Base-by-base conservation (phyloP, 805 yeast genomes). In the Ogataea pignaliae region DNA sequence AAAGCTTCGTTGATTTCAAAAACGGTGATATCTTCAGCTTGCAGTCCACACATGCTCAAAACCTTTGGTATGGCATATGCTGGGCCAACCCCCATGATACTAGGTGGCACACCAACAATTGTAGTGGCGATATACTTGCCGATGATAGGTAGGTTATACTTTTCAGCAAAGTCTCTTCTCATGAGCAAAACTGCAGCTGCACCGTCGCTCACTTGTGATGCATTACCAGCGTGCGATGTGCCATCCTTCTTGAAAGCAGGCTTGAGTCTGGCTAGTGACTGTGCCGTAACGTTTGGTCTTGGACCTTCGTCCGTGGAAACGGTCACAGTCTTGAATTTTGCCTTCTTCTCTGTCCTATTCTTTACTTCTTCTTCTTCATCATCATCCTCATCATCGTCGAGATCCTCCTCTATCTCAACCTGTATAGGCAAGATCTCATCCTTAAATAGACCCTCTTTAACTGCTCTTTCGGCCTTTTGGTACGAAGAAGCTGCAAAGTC, bases 61-160 rank as follows among this genome's bases (percentile, higher is more conserved):
- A 88, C 83, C 44, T 76, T 78, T 49, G 99, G 98, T 57, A 91
- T 90, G 47, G 98, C 99, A 57, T 77, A 80, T 26, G 96, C 97
- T 46, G 99, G 99, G 36, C 98, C 99, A 57, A 91, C 81, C 46
- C 98, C 99, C 99, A 91, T 91, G 48, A 90, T 79, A 68, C 88
- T 95, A 17, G 97, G 97, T 44, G 97, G 96, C 37, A 90, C 97
- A 56, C 99, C 99, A 44, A 85, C 91, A 34, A 82, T 72, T 54
- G 84, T 78, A 59, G 87, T 82, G 55, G 82, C 84, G 50, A 89
- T 80, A 56, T 79, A 91, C 71, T 86, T 87, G 50, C 83, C 99
- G 46, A 84, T 57, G 48, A 88, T 80, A 43, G 85, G 83, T 55
- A 85, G 74, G 34, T 84, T 83, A 46, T 82, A 68, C 55, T 75